phyloP scores from a whole-genome alignment of 345 rosid species.

The Arabidopsis suecica region DNA sequence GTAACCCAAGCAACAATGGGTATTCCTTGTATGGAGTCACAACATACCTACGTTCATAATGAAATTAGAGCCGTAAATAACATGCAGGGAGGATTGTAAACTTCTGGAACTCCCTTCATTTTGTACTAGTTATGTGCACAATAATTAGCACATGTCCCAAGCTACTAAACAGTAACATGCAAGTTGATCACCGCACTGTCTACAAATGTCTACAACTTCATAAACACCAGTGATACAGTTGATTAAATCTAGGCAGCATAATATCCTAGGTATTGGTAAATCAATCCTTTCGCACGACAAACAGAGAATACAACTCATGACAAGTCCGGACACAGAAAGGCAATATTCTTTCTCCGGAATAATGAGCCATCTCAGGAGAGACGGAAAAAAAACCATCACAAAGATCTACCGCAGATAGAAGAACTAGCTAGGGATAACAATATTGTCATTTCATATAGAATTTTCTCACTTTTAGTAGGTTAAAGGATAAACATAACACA shows the following conservation, averaged over 20 bases:
- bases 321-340: constrained; percentile 26
- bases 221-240: constrained; percentile 23
- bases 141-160: constrained; percentile 26
- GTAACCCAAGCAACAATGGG: constrained; percentile 91
- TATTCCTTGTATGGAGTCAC: constrained; percentile 94
- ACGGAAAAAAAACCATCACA: constrained; percentile 28
- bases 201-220: constrained; percentile 25
- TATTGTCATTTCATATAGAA: constrained; percentile 1
- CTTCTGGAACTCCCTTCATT: constrained; percentile 26
- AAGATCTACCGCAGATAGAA: constrained; percentile 15
- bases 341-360: constrained; percentile 10
- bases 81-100: background rate
- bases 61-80: constrained; percentile 34
- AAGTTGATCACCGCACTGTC: constrained; percentile 34
- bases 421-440: constrained; percentile 9
- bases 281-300: constrained; percentile 6
- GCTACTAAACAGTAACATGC: constrained; percentile 27
- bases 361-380: constrained; percentile 20
- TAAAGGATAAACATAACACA: constrained; percentile 4
- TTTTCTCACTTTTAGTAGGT: constrained; percentile 14
- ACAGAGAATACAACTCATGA: constrained; percentile 13
- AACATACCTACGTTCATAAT: constrained; percentile 67
- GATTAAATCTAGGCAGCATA: constrained; percentile 26
- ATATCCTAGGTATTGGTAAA: constrained; percentile 13
- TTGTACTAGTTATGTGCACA: constrained; percentile 20